Evolutionary conservation across 2,329 filamentous ascomycete species (phyloP), one percentile per base, ranked within the genome.

Genomic region (Teratosphaeria viscida): DNA sequence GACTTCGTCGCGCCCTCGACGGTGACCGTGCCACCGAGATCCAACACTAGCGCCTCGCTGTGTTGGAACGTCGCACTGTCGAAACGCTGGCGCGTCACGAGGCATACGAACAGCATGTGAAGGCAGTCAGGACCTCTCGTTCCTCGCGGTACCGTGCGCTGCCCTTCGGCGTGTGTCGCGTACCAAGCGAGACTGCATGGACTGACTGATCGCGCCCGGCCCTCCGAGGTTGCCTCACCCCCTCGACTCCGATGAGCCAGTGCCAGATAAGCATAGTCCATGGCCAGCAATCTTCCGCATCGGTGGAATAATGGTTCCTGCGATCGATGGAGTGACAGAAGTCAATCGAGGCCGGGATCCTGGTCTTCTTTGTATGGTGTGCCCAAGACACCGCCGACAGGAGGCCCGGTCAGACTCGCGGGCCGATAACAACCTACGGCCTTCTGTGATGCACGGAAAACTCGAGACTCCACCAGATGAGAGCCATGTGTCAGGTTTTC

Each of bases 31-130:
- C 37, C 37, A 43, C 16, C 37, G 37, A 43, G 37, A 23, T 75
- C 4, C 71, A 76, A 43, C 55, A 62, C 1, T 65, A 71, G 7
- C 67, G 70, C 10, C 65, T 76, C 4, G 71, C 74, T 53, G 69
- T 70, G 0, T 72, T 74, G 58, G 75, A 74, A 7, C 75, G 73
- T 1, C 74, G 71, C 0, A 72, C 72, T 1, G 74, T 74, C 0
- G 74, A 74, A 0, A 70, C 68, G 0, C 58, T 76, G 1, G 71
- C 75, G 1, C 63, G 76, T 6, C 65, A 66, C 81, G 64, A 90
- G 85, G 63, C 54, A 34, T 58, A 60, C 14, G 57, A 52, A 39
- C 57, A 57, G 34, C 56, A 57, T 23, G 14, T 66, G 8, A 62
- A 63, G 47, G 64, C 65, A 26, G 61, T 59, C 34, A 65, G 63